Evolutionary conservation across 2,329 filamentous ascomycete genomes (phyloP), one percentile per base, ranked within the genome.

Genomic region (Coleophoma cylindrospora): DNA sequence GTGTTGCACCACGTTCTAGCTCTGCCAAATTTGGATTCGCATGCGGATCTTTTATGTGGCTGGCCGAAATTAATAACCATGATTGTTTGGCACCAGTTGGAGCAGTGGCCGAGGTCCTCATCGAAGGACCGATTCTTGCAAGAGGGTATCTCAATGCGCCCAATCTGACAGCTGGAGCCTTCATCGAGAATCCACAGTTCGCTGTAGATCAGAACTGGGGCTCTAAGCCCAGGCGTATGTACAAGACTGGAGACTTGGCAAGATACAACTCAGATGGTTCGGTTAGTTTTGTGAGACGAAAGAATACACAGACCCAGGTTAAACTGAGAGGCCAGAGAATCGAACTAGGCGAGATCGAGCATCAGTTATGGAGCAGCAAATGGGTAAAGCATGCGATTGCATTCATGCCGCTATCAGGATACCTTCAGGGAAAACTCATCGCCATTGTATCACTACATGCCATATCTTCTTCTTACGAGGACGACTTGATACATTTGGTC

Each of bases 261-360:
- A 40, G 38, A 19, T 40, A 40, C 15, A 11, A 10, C 10, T 9
- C 15, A 11, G 38, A 40, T 17, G 38, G 38, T 10, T 12, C 11
- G 9, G 15, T 40, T 19, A 9, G 15, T 15, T 40, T 40, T 17
- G 38, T 40, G 9, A 9, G 38, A 40, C 10, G 38, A 19, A 40
- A 40, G 17, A 15, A 40, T 19, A 40, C 10, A 12, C 38, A 40
- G 15, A 15, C 17, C 11, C 11, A 40, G 38, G 83, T 95, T 48
- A 95, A 95, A 66, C 73, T 95, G 2, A 79, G 89, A 45, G 89
- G 89, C 1, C 89, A 94, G 66, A 77, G 89, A 38, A 79, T 94
- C 45, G 86, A 91, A 61, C 76, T 91, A 1, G 86, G 86, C 0
- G 88, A 90, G 61, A 74, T 89, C 13, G 87, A 91, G 74, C 40